These are phyloP conservation scores for Debaryomyces tyrocola DNA, from an alignment of 805 yeast genomes.

Conservation along the genomic window DNA sequence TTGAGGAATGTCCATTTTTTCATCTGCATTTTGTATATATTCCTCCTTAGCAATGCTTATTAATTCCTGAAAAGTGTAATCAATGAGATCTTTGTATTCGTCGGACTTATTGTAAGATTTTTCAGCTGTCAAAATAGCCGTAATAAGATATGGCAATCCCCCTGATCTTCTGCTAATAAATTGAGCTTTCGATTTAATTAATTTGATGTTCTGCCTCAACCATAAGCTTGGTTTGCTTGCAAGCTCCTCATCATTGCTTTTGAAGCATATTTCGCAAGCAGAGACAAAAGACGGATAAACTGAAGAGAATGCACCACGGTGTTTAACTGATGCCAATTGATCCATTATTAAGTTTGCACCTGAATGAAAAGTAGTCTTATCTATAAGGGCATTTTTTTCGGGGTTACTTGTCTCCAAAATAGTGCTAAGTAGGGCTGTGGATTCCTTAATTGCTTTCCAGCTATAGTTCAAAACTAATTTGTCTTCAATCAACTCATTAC, in stretches of 20 bases:
- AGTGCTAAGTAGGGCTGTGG: conserved; percentile 53
- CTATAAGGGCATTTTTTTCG: conserved; percentile 2
- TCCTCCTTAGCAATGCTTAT: conserved; percentile 55
- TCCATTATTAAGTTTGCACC: conserved; percentile 58
- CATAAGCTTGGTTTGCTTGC: conserved; percentile 50
- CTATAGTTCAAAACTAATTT: conserved; percentile 63
- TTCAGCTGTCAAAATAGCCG: conserved; percentile 65
- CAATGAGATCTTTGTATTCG: conserved; percentile 35
- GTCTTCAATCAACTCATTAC: conserved; percentile 34
- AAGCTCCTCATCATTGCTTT: conserved; percentile 14
- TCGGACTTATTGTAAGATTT: conserved; percentile 26
- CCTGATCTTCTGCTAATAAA: conserved; percentile 88
- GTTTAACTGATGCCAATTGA: conserved; percentile 75
- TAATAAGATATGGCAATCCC: conserved; percentile 78
- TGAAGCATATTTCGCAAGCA: conserved; percentile 58
- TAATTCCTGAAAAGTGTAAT: conserved; percentile 51
- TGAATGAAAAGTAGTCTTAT: conserved; percentile 16
- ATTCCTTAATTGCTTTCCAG: conserved; percentile 84
- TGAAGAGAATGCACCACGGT: conserved; percentile 90
- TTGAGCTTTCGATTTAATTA: conserved; percentile 59
- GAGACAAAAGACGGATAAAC: conserved; percentile 78
- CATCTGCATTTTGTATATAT: conserved; percentile 44
- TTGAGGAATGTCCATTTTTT: conserved; percentile 76
- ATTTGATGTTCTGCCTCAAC: conserved; percentile 55
- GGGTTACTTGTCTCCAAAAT: conserved; percentile 31